Evolutionary conservation across 2,329 filamentous ascomycete species (phyloP), one percentile per base, ranked within the genome.

Genomic region (Penicillium sp.): DNA sequence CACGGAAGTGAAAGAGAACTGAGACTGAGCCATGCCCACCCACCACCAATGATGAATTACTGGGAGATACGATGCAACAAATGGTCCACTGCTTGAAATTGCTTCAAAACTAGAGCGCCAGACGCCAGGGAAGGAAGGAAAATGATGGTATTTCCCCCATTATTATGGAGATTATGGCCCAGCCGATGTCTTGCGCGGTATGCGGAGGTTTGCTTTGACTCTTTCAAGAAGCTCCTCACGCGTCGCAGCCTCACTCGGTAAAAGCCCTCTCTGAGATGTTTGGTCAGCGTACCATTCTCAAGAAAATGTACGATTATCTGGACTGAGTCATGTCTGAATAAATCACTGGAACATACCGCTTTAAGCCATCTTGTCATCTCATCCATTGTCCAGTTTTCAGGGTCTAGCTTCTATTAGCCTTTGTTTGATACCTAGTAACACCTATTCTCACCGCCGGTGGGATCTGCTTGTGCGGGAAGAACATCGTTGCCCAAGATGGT

Each of bases 401-500:
- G 86, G 62, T 88, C 86, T 87, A 23, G 21, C 19, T 27, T 29
- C 31, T 6, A 57, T 50, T 57, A 68, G 63, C 46, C 45, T 52
- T 25, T 46, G 45, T 47, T 40, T 33, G 29, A 23, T 46, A 50
- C 31, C 13, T 37, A 27, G 29, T 29, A 7, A 19, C 7, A 23
- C 23, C 25, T 47, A 13, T 23, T 31, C 58, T 59, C 85, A 79
- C 91, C 83, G 59, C 92, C 92, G 29, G 80, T 90, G n/a, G 93
- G 91, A 71, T 96, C 92, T 48, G 80, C 60, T 63, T 86, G 80
- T 4, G 84, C 75, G 0, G 93, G 93, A 69, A 97, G 96, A 69
- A 97, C 84, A 62, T 93, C 91, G 53, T 85, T 83, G 56, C 91
- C 91, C 87, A 89, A 95, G 67, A 97, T 93, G 19, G 85, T 84